Base-by-base conservation (phyloP, 129 eudicot species). In the Artemisia tridentata region DNA sequence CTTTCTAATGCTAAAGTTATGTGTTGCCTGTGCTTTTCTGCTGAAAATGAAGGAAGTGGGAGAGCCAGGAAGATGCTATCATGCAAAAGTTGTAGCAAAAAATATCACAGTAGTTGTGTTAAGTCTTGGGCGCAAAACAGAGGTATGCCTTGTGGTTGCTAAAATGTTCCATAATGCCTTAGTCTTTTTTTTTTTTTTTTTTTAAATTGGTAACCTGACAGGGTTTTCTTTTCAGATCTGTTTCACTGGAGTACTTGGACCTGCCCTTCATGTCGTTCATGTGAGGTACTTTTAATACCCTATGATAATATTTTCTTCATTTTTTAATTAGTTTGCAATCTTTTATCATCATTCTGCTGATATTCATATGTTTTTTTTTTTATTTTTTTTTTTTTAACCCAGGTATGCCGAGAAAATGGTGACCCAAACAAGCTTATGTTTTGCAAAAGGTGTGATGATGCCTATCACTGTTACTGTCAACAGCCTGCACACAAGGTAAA, bases 381-480 rank as follows among this genome's bases (percentile, higher is more conserved):
- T n/a, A n/a, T 38, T n/a, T 17, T 17, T 34, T 21, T 11, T 63
- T n/a, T 69, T 52, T 48, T 52, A 17, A 70, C 18, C 60, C 75
- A 91, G 97, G 93, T 84, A 52, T 91, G 96, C 78, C 86, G 88
- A 23, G 84, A 87, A 72, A 82, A 88, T 20, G 97, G 96, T 71
- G 96, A 91, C 81, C 97, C 90, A 67, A 86, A 64, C 74, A 91
- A 86, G 75, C 91, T 91, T 48, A 91, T 86, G 85, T 91, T 88
- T 78, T 93, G 98, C 87, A 89, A 84, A 81, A 85, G 98, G 83
- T 93, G 98, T 77, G 98, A 93, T 82, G 98, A 88, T 72, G 98
- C 98, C 17, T 83, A 83, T 83, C 98, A 93, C 69, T 93, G 98
- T 78, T 93, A 93, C 78, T 93, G 98, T 76, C 96, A 87, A 87